Base-by-base conservation (phyloP, 1,284 basidiomycete species). In the Boletus sp. region DNA sequence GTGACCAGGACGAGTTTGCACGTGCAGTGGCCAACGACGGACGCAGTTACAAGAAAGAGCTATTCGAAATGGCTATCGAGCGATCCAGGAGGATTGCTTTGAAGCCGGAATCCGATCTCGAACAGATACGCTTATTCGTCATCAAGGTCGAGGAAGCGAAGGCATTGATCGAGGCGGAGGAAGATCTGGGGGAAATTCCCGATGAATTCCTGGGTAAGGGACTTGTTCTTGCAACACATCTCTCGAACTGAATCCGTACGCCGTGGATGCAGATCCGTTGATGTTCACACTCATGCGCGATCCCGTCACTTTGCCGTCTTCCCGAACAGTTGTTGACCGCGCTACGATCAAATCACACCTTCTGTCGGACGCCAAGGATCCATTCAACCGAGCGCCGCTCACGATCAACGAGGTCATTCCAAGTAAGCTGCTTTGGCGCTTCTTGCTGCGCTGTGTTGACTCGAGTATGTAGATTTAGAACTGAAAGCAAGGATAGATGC, bases 281-380 rank as follows among this genome's bases (percentile, higher is more conserved):
- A 94, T 96, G 85, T 89, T 81, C 56, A 93, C 91, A 1, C 64
- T 99, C 49, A 99, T 99, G 96, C 86, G 84, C 50, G 93, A 99
- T 65, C 96, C 96, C 1, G 95, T 99, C 50, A 81, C 83, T 35
- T 69, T 99, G 41, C 96, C 96, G 0, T 84, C 88, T 0, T 97
- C 94, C 2, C 80, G 76, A 46, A 74, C 83, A 0, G 78, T 90
- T 23, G 69, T 99, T 39, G 96, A 99, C 67, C 81, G 90, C 33
- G 80, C 88, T 1, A 99, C 95, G 1, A 99, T 99, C 74, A 96
- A 97, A 63, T 89, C 93, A 2, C 93, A 95, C 65, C 72, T 99
- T 38, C 72, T 99, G 20, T 95, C 93, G 2, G 95, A 98, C 63
- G 72, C 84, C 16, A 91, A 84, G 48, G 92, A 94, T 67, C 93